Evolutionary conservation across 164 flowering plant genomes (phyloP).

Genomic region (Magnolia officinalis): DNA sequence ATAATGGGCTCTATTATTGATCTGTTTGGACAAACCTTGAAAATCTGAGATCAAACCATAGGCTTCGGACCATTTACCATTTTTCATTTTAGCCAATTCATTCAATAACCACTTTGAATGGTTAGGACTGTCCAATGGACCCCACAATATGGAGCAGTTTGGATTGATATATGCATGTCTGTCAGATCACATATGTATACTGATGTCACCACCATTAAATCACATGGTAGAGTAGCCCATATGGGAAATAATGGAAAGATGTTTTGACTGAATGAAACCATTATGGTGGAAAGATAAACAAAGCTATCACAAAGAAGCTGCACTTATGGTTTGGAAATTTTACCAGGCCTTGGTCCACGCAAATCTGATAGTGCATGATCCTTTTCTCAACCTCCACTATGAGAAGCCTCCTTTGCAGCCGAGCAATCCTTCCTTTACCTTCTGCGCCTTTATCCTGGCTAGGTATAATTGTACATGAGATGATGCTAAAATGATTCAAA

Average conservation of each 20-base stretch:
- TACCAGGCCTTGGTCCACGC: constrained; percentile 74
- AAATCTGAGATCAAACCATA: too few relatives aligned
- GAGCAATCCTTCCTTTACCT: constrained; percentile 90
- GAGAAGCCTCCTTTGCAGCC: constrained; percentile 79
- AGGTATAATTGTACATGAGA: not conserved
- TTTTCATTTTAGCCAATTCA: not conserved
- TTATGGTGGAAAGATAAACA: not conserved
- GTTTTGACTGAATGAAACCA: not conserved
- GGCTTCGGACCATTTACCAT: not conserved
- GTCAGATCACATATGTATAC: too few relatives aligned
- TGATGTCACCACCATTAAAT: too few relatives aligned
- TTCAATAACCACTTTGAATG: too few relatives aligned
- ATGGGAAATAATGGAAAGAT: too few relatives aligned
- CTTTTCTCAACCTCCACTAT: constrained; percentile 79
- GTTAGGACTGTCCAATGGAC: too few relatives aligned
- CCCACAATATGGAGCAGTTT: too few relatives aligned
- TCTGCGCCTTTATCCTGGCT: constrained; percentile 81
- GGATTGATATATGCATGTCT: too few relatives aligned
- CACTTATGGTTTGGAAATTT: constrained; percentile 2
- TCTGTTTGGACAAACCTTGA: too few relatives aligned
- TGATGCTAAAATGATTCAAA: not conserved
- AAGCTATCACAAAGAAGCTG: not conserved
- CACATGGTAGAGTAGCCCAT: too few relatives aligned
- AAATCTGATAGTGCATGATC: constrained; percentile 68
- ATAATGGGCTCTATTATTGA: too few relatives aligned